Evolutionary conservation across 1,139 yeast species (phyloP).

Genomic region (Yamadazyma mexicana): DNA sequence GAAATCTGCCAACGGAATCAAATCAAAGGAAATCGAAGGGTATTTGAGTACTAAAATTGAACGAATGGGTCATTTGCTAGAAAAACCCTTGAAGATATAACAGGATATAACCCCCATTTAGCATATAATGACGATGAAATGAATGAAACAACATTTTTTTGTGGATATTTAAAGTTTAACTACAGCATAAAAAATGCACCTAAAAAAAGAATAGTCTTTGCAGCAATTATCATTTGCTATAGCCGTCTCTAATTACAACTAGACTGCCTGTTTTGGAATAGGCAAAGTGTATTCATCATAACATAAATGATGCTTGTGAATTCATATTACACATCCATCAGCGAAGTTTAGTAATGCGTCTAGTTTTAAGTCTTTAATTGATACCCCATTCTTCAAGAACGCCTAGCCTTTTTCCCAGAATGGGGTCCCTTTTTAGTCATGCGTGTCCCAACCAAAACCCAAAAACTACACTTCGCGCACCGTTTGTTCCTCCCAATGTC

Average conservation of each 20-base stretch:
- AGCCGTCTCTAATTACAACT: too few relatives aligned
- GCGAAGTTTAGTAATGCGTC: too few relatives aligned
- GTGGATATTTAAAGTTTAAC: not conserved
- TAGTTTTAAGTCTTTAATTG: too few relatives aligned
- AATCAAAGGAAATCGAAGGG: conserved; percentile 85
- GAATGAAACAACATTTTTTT: not conserved
- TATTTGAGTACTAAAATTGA: conserved; percentile 91
- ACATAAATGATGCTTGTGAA: too few relatives aligned
- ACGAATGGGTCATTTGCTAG: conserved; percentile 87
- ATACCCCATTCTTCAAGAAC: too few relatives aligned
- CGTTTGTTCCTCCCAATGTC: not conserved
- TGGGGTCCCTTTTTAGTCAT: not conserved
- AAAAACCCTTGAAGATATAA: conserved; percentile 15
- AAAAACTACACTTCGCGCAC: not conserved
- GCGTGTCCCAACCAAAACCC: not conserved
- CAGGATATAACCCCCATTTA: too few relatives aligned
- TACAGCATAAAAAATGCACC: too few relatives aligned
- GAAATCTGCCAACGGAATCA: conserved; percentile 66
- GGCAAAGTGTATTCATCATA: too few relatives aligned
- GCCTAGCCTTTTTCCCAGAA: not conserved
- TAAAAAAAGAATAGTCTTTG: too few relatives aligned
- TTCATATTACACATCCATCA: too few relatives aligned
- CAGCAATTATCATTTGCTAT: too few relatives aligned
- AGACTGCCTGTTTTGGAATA: not conserved
- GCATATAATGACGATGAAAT: not conserved